Conservation (phyloP, 352 stramenopile genomes). For the Pythium sp. region DNA sequence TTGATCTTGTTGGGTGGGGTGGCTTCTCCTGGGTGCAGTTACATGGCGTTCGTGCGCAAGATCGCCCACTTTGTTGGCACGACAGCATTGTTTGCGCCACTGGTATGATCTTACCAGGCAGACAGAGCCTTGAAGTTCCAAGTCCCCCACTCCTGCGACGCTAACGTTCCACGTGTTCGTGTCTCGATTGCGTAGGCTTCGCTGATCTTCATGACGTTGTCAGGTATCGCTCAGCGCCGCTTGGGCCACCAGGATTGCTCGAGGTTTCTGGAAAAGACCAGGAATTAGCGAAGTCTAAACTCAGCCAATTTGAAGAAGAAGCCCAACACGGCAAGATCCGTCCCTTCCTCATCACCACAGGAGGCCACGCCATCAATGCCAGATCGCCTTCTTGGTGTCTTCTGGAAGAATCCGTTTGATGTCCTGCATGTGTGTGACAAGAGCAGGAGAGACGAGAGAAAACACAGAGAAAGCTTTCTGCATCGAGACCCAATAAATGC, state of each 20-base stretch:
- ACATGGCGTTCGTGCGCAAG: constrained; percentile 24
- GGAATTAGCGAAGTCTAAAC: not conserved
- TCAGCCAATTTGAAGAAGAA: not conserved
- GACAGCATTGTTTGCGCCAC: constrained; percentile 17
- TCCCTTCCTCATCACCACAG: not conserved
- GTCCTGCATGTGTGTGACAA: not conserved
- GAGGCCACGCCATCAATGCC: not conserved
- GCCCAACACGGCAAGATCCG: not conserved
- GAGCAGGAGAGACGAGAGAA: not conserved
- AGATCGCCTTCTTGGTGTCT: not conserved
- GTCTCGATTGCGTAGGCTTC: constrained; percentile 12
- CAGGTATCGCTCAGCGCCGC: constrained; percentile 14
- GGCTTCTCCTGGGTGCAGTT: constrained; percentile 7
- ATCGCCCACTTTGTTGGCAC: constrained; percentile 23
- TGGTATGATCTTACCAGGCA: constrained; percentile 9
- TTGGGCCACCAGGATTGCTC: constrained; percentile 1
- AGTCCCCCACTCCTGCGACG: not conserved
- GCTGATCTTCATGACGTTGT: constrained; percentile 20
- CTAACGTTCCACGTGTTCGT: not conserved
- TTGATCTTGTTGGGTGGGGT: no score
- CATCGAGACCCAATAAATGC: not conserved
- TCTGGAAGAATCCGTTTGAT: not conserved
- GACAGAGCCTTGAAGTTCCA: not conserved
- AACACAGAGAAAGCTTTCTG: not conserved
- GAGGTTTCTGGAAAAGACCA: constrained; percentile 20